phyloP scores from a whole-genome alignment of 495 filamentous ascomycete genomes.

The Hyaloscypha finlandica region DNA sequence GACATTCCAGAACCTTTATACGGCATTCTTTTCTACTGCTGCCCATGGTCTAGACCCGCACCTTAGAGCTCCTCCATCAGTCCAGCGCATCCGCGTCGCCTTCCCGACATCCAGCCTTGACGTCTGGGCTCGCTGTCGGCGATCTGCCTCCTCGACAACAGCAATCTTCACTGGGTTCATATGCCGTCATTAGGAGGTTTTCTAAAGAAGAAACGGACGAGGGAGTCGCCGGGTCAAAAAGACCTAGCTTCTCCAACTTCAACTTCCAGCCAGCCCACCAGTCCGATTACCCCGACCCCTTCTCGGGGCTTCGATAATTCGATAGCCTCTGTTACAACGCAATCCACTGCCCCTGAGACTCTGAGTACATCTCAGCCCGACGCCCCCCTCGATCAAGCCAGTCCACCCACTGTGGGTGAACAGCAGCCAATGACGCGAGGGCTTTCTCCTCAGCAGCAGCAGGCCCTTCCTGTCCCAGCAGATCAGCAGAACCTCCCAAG shows the following conservation, averaged over 20 bases:
- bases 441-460: constrained; percentile 39
- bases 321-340: constrained; percentile 30
- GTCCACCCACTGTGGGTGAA: constrained; percentile 33
- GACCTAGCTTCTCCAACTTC: constrained; percentile 53
- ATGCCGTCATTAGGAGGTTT: constrained; percentile 77
- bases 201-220: constrained; percentile 98
- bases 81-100: background rate
- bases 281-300: constrained; percentile 56
- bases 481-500: constrained; percentile 60
- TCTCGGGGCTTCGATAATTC: constrained; percentile 41
- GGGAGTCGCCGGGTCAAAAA: constrained; percentile 60
- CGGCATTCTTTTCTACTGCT: constrained; percentile 3
- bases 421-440: constrained; percentile 37
- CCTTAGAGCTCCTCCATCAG: background rate
- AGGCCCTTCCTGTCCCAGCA: constrained; percentile 31
- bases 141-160: constrained; percentile 20
- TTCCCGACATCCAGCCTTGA: constrained; percentile 5
- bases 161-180: constrained; percentile 27
- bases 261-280: constrained; percentile 61
- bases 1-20: constrained; percentile 31
- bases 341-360: constrained; percentile 33
- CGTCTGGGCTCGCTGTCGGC: constrained; percentile 16
- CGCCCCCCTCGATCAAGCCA: constrained; percentile 32
- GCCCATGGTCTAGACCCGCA: background rate
- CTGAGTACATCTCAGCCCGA: constrained; percentile 37